Evolutionary conservation across 139 green algal species (phyloP), one percentile per base, ranked within the genome.

Genomic region (Limnomonas spitsbergensis): DNA sequence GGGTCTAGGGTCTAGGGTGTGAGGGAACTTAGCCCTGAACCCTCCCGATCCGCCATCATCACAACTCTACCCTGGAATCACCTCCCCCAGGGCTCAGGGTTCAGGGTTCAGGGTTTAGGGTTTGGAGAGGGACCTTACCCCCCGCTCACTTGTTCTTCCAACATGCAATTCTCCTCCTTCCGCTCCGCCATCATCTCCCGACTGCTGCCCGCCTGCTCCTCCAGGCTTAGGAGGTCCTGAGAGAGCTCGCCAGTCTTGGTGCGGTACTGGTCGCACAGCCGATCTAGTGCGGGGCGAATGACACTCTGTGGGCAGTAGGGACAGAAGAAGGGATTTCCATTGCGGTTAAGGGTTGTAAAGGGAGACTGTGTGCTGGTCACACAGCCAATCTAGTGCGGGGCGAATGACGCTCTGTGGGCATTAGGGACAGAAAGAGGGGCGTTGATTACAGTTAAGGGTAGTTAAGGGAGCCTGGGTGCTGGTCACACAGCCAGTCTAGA

Each of bases 151-250:
- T 91, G 80, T 2, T 47, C 56, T 32, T 84, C 69, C 36, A 90
- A 75, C 34, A 36, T 38, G 38, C 69, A 66, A 66, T 91, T 91
- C 78, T 96, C 90, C 81, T 95, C 91, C 40, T 71, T 61, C 74
- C 84, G 83, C 84, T 95, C 89, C 3, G 54, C 61, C 71, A 89
- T 80, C 1, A 71, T 38, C 75, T 94, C 88, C 2, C 56, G 69
- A 6, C 54, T 69, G n/a, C 75, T 72, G 38, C 87, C 83, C 40
- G 82, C 53, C 53, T 79, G 53, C 83, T 95, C 93, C 47, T 80
- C 72, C 37, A 94, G 84, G 37, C 79, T 82, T 38, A 94, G 82
- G 35, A 86, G 81, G 86, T 94, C 90, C 76, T 93, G 83, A 1
- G 26, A 78, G 53, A 94, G 84, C 80, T 93, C 83, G 20, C 84